These are phyloP conservation scores for Penicillium sp. DNA, from an alignment of 2,329 filamentous ascomycete genomes.

Conservation along the genomic window DNA sequence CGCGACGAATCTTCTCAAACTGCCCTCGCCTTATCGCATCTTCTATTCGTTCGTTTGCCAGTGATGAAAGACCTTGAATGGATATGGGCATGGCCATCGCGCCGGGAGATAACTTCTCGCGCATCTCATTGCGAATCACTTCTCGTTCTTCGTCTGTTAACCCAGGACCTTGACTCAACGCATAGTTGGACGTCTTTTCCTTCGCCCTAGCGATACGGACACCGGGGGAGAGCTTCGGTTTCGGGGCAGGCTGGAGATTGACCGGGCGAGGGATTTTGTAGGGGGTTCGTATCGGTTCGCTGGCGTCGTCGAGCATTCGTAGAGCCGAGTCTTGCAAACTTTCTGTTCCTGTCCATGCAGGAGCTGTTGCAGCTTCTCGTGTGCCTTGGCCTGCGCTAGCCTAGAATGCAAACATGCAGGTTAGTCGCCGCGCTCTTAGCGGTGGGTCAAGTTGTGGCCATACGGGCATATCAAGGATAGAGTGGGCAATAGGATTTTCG, in stretches of 20 bases:
- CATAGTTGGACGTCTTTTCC: conserved; percentile 59
- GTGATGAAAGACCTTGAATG: conserved; percentile 72
- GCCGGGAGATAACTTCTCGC: conserved; percentile 75
- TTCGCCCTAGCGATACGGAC: conserved; percentile 58
- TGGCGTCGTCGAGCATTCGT: conserved; percentile 71
- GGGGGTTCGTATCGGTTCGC: conserved; percentile 55
- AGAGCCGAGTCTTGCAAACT: conserved; percentile 71
- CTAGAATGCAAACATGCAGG: conserved; percentile 21
- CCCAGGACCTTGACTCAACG: conserved; percentile 54
- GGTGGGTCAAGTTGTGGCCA: conserved; percentile 4
- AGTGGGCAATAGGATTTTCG: conserved; percentile 55
- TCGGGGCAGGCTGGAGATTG: conserved; percentile 49
- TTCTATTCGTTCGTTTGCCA: conserved; percentile 92
- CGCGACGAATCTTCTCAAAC: conserved; percentile 81
- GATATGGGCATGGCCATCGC: conserved; percentile 74
- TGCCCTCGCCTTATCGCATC: conserved; percentile 89
- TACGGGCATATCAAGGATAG: conserved; percentile 55
- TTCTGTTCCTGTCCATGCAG: conserved; percentile 79
- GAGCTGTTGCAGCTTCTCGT: conserved; percentile 65
- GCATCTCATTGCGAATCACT: conserved; percentile 69
- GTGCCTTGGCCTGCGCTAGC: conserved; percentile 68
- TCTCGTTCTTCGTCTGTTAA: conserved; percentile 73
- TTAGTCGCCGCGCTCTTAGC: neutral
- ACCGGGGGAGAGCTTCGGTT: conserved; percentile 46
- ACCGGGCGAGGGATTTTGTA: conserved; percentile 45